Evolutionary conservation across 2,329 filamentous ascomycete genomes (phyloP).

Genomic region (Sporothrix dimorphospora): DNA sequence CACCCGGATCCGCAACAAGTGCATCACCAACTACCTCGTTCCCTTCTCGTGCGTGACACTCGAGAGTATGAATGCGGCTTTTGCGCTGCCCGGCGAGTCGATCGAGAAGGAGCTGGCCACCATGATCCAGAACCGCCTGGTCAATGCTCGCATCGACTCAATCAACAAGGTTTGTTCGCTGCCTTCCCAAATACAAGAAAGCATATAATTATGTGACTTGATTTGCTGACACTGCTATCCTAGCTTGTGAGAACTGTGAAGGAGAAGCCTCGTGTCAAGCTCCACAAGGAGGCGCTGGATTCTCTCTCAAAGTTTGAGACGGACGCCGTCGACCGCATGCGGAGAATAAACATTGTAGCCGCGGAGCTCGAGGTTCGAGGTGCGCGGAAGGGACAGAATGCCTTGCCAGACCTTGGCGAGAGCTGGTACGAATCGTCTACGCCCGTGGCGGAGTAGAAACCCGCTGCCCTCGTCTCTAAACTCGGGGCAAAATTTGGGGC

Average conservation of each 20-base stretch:
- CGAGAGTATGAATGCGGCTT: conserved; percentile 75
- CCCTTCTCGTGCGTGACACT: conserved; percentile 89
- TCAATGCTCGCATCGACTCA: conserved; percentile 82
- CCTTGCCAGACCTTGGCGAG: neutral
- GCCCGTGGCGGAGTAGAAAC: neutral
- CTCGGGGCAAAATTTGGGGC: neutral
- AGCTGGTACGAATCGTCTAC: conserved; percentile 25
- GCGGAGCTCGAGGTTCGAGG: conserved; percentile 73
- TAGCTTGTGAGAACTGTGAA: conserved; percentile 74
- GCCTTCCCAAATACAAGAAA: neutral
- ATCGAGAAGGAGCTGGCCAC: conserved; percentile 74
- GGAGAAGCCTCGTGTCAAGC: conserved; percentile 65
- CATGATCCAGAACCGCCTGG: conserved; percentile 73
- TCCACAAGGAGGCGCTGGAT: conserved; percentile 71
- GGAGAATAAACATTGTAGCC: conserved; percentile 74
- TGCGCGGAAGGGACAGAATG: conserved; percentile 23
- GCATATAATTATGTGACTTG: neutral
- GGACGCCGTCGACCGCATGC: conserved; percentile 74
- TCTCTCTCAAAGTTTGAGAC: conserved; percentile 72
- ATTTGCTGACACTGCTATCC: neutral
- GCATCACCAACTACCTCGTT: conserved; percentile 89
- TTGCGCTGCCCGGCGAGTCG: conserved; percentile 64
- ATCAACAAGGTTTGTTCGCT: conserved; percentile 65
- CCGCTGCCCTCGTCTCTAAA: too few relatives aligned
- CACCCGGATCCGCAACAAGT: conserved; percentile 78